A percentile compares a stretch with the other conserved stretches of the same genome.
phyloP scores from a whole-genome alignment of 352 stramenopile species.

The Chrysophaeum taylorii region DNA sequence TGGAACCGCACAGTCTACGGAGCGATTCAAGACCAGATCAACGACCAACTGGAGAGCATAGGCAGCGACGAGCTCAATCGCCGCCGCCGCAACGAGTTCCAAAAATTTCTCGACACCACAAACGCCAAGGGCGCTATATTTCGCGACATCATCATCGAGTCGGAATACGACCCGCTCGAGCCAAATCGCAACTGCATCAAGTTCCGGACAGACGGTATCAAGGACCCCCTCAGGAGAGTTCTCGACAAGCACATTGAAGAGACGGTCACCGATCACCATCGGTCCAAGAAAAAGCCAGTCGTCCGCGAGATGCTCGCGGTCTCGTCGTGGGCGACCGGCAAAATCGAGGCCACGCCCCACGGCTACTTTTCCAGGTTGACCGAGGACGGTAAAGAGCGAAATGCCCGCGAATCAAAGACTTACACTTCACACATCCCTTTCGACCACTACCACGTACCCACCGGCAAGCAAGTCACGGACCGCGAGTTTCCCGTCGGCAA shows the following conservation, averaged over 20 bases:
- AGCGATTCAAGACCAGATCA: constrained; percentile 30
- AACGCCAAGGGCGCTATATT: constrained; percentile 40
- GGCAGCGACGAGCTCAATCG: constrained; percentile 27
- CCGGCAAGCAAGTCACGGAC: constrained; percentile 21
- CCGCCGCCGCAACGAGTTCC: constrained; percentile 29
- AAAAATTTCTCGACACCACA: constrained; percentile 38
- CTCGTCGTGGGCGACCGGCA: constrained; percentile 30
- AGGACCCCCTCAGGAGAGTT: constrained; percentile 28
- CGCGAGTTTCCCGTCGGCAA: constrained; percentile 35
- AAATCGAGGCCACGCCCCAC: constrained; percentile 39
- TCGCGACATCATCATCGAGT: constrained; percentile 42
- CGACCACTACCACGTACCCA: constrained; percentile 33
- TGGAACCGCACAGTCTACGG: constrained; percentile 37
- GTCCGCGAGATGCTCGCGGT: constrained; percentile 25
- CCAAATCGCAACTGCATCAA: constrained; percentile 31
- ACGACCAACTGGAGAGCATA: constrained; percentile 13
- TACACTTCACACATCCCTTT: constrained; percentile 21
- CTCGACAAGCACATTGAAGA: constrained; percentile 23
- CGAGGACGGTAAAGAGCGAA: constrained; percentile 1
- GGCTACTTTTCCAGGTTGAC: constrained; percentile 37
- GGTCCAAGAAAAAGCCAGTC: background rate
- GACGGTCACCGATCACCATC: background rate
- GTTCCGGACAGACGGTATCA: constrained; percentile 19
- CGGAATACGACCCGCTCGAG: constrained; percentile 35
- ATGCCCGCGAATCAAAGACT: constrained; percentile 7